phyloP scores from a whole-genome alignment of 2,329 filamentous ascomycete species.

The Colletotrichum destructivum region DNA sequence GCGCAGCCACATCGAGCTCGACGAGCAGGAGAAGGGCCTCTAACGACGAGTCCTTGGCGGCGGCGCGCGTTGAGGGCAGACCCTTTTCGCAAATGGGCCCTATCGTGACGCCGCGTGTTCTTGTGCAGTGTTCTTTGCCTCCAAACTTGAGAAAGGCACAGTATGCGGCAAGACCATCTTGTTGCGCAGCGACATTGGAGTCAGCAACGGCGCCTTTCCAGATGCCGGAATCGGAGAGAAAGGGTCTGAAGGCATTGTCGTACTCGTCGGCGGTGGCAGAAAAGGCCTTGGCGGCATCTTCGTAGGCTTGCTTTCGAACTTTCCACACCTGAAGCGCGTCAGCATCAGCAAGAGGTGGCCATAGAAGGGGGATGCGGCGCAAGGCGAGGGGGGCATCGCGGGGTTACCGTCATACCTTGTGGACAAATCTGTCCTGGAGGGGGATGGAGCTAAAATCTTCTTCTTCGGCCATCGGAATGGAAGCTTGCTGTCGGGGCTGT shows the following conservation, averaged over 20 bases:
- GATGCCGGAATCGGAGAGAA: conserved; percentile 84
- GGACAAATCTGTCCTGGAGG: conserved; percentile 83
- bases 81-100: conserved; percentile 91
- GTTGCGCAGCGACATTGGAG: conserved; percentile 96
- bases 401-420: conserved; percentile 73
- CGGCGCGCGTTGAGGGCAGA: conserved; percentile 87
- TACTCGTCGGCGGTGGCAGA: conserved; percentile 87
- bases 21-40: conserved; percentile 92
- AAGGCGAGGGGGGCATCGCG: not conserved
- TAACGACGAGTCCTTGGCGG: conserved; percentile 87
- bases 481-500: conserved; percentile 5
- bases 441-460: conserved; percentile 87
- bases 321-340: conserved; percentile 82
- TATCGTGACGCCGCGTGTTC: conserved; percentile 83
- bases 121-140: conserved; percentile 82
- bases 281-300: conserved; percentile 91
- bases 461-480: conserved; percentile 81
- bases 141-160: conserved; percentile 95
- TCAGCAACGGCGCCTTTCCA: conserved; percentile 96
- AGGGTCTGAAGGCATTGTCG: conserved; percentile 88
- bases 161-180: conserved; percentile 89
- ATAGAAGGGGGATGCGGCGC: not conserved
- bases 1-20: conserved; percentile 88
- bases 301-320: conserved; percentile 94
- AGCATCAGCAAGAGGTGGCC: conserved; percentile 14